These are phyloP conservation scores for Fennellomyces sp. DNA, from an alignment of 371 early-diverging fungal species.

Conservation along the genomic window DNA sequence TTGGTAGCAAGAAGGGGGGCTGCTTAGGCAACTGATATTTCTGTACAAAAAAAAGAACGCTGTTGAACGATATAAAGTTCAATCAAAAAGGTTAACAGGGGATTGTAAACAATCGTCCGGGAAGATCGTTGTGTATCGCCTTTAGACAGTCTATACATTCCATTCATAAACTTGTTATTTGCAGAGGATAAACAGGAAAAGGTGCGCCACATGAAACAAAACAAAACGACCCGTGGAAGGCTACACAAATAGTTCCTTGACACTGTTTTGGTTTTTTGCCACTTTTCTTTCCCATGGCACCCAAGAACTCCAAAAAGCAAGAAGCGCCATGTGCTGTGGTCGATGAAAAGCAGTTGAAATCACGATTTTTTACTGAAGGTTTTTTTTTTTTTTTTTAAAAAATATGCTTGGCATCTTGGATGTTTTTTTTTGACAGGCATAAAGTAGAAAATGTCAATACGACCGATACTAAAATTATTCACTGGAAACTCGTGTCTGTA, in stretches of 20 bases:
- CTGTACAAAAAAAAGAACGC: no score
- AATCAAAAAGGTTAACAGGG: no score
- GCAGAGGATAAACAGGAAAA: no score
- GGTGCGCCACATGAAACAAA: background rate
- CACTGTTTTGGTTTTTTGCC: slow-evolving; percentile 2
- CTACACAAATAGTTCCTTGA: slow-evolving; percentile 3
- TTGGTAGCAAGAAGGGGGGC: no score
- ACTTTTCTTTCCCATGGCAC: slow-evolving; percentile 8
- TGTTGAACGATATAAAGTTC: no score
- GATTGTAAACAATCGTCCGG: no score
- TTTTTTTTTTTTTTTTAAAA: no score
- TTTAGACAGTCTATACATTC: no score
- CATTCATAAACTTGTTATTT: no score
- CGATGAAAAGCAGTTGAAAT: slow-evolving; percentile 16
- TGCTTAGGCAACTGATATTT: no score
- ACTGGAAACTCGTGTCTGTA: background rate
- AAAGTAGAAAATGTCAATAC: background rate
- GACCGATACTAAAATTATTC: background rate
- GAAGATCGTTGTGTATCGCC: no score
- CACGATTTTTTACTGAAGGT: slow-evolving; percentile 15
- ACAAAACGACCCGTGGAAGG: background rate
- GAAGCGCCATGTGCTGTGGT: slow-evolving; percentile 2
- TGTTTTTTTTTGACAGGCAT: background rate
- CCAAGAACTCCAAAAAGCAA: slow-evolving; percentile 11
- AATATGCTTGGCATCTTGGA: background rate